Base-by-base conservation (phyloP, 2,329 filamentous ascomycete species). In the Trichoderma oligosporum region DNA sequence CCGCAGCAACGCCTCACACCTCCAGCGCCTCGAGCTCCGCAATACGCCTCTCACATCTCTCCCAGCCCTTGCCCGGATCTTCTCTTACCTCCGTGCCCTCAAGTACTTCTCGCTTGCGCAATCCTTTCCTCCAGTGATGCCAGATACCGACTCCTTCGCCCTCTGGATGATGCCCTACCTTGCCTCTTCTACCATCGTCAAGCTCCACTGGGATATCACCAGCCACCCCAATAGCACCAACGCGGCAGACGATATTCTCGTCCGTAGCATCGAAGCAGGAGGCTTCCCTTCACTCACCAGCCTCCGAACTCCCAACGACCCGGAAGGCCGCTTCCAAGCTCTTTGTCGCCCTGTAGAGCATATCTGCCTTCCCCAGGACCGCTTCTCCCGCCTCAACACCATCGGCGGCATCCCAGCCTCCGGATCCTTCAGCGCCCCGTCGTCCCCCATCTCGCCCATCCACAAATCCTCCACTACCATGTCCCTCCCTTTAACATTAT, bases 221-320 rank as follows among this genome's bases (percentile, higher is more conserved):
- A 73, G 78, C 38, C 74, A 77, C 33, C 73, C 75, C 11, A 68
- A 74, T 16, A 67, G 71, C 20, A 69, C 73, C 45, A 78, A 75
- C 46, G 65, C 71, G 4, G 83, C 86, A 1, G 85, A 87, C 49
- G 76, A 78, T 4, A 82, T 87, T 45, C 76, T 91, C 7, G 83
- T 86, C 1, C 76, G 77, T 58, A 84, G 83, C 64, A 88, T 91
- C 61, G 70, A 71, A 4, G 78, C 80, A 1, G 73, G 74, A 4
- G 83, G 83, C 0, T 89, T 92, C 65, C 88, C 88, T 0, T 68
- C 73, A 0, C 76, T 92, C 8, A 75, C 73, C 8, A 73, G 67
- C 1, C 71, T 91, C 16, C 82, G 88, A 54, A 77, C 83, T 0
- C 88, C 87, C 1, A 83, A 83, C 57, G 88, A 92, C 62, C 81